A percentile compares a stretch with the other conserved stretches of the same genome.
Conservation (phyloP, 2,329 filamentous ascomycete species). For the Claviceps sorghi region DNA sequence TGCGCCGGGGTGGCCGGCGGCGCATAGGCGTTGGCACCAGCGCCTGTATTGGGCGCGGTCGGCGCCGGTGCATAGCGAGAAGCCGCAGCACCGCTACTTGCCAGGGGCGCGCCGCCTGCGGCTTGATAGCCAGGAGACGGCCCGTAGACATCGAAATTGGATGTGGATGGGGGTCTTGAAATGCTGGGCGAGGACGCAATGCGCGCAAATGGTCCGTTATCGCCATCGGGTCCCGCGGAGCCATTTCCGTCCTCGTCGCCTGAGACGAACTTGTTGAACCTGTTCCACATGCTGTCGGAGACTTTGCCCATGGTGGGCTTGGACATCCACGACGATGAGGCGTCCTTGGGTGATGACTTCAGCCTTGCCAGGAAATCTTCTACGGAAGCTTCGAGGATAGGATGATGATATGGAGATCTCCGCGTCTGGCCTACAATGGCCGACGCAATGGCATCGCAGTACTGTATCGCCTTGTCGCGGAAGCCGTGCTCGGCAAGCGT, state of each 20-base stretch:
- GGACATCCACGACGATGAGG: conserved; percentile 74
- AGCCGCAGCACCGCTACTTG: conserved; percentile 16
- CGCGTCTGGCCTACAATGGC: conserved; percentile 70
- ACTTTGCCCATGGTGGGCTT: conserved; percentile 95
- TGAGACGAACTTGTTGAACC: conserved; percentile 91
- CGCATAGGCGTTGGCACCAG: conserved; percentile 15
- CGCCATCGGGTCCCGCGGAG: conserved; percentile 41
- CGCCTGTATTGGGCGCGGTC: conserved; percentile 6
- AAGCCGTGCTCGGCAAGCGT: conserved; percentile 72
- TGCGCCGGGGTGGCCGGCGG: conserved; percentile 25
- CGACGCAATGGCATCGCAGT: conserved; percentile 70
- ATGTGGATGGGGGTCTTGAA: conserved; percentile 57
- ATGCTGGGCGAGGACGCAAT: conserved; percentile 62
- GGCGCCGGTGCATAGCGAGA: conserved; percentile 25
- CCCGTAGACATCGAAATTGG: conserved; percentile 62
- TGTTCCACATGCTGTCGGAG: conserved; percentile 75
- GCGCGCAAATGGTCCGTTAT: conserved; percentile 68
- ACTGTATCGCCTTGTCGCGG: conserved; percentile 70
- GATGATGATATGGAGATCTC: conserved; percentile 75
- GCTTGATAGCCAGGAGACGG: conserved; percentile 17
- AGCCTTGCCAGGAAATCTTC: conserved; percentile 75
- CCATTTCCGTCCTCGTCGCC: conserved; percentile 84
- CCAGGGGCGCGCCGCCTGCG: conserved; percentile 18
- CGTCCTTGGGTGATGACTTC: conserved; percentile 72
- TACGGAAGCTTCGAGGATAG: conserved; percentile 55